These are phyloP conservation scores for Botrytis medusae DNA, from an alignment of 2,329 filamentous ascomycete species.

Conservation along the genomic window DNA sequence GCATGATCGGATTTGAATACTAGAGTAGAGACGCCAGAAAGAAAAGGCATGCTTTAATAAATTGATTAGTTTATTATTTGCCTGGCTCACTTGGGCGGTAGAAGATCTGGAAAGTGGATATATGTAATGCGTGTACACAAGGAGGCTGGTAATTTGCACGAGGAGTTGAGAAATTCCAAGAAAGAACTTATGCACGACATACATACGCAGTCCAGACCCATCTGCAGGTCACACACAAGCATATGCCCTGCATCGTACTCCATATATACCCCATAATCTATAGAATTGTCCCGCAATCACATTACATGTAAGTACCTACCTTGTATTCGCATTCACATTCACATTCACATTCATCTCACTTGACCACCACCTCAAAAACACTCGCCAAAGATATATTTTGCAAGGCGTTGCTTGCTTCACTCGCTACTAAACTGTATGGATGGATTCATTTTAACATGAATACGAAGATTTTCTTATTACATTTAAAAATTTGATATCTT, in stretches of 20 bases:
- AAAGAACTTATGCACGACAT: constrained; percentile 2
- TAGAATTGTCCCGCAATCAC: background rate
- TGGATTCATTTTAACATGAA: background rate
- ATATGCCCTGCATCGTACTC: constrained; percentile 13
- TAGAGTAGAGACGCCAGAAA: background rate
- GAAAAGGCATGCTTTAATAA: background rate
- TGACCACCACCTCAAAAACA: background rate
- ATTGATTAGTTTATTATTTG: background rate
- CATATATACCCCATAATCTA: background rate
- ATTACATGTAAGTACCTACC: background rate
- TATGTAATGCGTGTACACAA: background rate
- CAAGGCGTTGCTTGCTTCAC: background rate
- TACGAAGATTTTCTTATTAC: constrained; percentile 11
- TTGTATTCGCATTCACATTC: background rate
- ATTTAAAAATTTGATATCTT: constrained; percentile 9
- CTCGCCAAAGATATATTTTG: background rate
- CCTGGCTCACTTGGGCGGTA: background rate
- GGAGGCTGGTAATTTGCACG: constrained; percentile 4
- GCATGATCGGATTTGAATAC: background rate
- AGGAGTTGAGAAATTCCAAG: background rate
- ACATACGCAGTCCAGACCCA: background rate
- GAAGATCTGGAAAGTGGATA: background rate
- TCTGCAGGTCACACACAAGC: constrained; percentile 12
- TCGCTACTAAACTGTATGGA: background rate
- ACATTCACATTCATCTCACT: background rate